A percentile compares a stretch with the other conserved stretches of the same genome.
Conservation (phyloP, 1,284 basidiomycete species). For the Puccinia brachypodii region DNA sequence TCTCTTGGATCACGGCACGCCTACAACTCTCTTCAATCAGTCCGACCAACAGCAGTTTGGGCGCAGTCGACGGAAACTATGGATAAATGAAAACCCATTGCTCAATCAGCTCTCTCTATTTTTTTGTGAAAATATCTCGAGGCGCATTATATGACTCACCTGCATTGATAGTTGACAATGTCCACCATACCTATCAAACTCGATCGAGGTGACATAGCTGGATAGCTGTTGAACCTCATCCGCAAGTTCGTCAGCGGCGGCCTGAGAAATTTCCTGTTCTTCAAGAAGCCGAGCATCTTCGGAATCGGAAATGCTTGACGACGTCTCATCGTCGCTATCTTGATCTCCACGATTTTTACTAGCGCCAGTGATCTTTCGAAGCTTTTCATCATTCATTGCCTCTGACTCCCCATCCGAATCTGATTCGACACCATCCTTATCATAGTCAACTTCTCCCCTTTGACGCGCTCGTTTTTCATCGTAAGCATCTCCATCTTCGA, state of each 20-base stretch:
- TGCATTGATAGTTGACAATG: slow-evolving; percentile 42
- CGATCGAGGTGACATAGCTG: slow-evolving; percentile 28
- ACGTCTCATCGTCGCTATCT: slow-evolving; percentile 61
- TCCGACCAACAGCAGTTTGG: slow-evolving; percentile 87
- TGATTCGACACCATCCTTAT: slow-evolving; percentile 66
- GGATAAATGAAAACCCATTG: slow-evolving; percentile 56
- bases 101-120: slow-evolving; percentile 59
- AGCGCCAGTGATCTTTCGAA: slow-evolving; percentile 56
- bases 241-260: slow-evolving; percentile 53
- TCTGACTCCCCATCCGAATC: slow-evolving; percentile 51
- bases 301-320: slow-evolving; percentile 63
- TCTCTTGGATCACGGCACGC: slow-evolving; percentile 80
- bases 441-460: slow-evolving; percentile 69
- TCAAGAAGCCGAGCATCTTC: slow-evolving; percentile 68
- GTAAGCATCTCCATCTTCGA: slow-evolving; percentile 73
- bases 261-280: slow-evolving; percentile 54
- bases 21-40: slow-evolving; percentile 82
- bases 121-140: background rate
- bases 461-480: slow-evolving; percentile 66
- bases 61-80: slow-evolving; percentile 64
- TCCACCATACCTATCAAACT: slow-evolving; percentile 38
- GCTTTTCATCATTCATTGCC: slow-evolving; percentile 60
- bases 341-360: slow-evolving; percentile 53
- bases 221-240: slow-evolving; percentile 50
- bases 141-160: slow-evolving; percentile 24